These are phyloP conservation scores for Ogataea wickerhamii DNA, from an alignment of 805 yeast genomes.

Conservation along the genomic window DNA sequence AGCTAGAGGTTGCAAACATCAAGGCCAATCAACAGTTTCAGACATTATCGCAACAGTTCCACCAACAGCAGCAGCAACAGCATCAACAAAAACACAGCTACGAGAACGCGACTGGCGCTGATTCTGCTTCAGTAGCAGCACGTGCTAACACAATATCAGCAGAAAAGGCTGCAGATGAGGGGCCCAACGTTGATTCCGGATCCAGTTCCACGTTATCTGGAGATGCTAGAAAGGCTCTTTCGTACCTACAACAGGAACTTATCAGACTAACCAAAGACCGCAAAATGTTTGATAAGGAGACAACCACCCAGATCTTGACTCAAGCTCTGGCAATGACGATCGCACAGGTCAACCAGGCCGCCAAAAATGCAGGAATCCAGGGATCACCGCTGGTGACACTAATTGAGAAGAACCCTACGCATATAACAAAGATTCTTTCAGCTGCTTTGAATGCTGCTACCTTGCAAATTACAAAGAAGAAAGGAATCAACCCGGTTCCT, in stretches of 20 bases:
- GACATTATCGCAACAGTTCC: constrained; percentile 21
- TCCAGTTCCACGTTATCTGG: constrained; percentile 40
- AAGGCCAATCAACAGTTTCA: constrained; percentile 21
- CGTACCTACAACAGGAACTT: constrained; percentile 81
- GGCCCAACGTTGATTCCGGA: constrained; percentile 1
- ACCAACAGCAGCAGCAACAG: constrained; percentile 21
- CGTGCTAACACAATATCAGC: constrained; percentile 8
- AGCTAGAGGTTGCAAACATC: constrained; percentile 52
- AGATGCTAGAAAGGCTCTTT: constrained; percentile 70
- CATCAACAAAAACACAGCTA: constrained; percentile 1
- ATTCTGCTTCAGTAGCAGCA: constrained; percentile 12
- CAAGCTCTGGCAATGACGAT: constrained; percentile 92
- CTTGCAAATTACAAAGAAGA: constrained; percentile 53
- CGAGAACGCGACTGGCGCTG: not conserved
- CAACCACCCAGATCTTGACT: constrained; percentile 80
- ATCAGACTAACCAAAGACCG: constrained; percentile 75
- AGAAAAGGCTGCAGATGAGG: constrained; percentile 6
- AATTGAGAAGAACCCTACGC: constrained; percentile 78
- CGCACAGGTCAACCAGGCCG: constrained; percentile 84
- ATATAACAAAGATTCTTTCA: constrained; percentile 71
- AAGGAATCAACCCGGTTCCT: constrained; percentile 29
- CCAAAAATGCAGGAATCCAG: constrained; percentile 76
- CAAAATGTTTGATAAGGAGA: constrained; percentile 71
- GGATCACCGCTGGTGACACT: constrained; percentile 75
- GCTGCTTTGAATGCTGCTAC: constrained; percentile 81